Conservation (phyloP, 2,329 filamentous ascomycete genomes). For the Oidium heveae region DNA sequence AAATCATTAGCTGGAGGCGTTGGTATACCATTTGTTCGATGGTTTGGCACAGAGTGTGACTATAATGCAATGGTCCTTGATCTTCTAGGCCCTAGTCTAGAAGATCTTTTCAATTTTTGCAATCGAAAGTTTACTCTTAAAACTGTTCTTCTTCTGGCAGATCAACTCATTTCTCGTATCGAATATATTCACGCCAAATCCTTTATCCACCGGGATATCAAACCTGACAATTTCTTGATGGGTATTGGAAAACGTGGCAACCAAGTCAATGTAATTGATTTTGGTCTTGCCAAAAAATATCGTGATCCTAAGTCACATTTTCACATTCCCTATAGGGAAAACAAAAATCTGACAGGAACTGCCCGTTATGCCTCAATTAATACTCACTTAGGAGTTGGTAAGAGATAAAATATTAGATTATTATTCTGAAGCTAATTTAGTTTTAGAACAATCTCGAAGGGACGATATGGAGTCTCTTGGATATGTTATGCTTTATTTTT, state of each 20-base stretch:
- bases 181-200: slow-evolving; percentile 99
- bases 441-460: slow-evolving; percentile 77
- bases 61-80: slow-evolving; percentile 99
- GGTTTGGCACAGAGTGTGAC: slow-evolving; percentile 98
- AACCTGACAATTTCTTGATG: slow-evolving; percentile 99
- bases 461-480: slow-evolving; percentile 98
- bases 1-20: slow-evolving; percentile 82
- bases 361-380: slow-evolving; percentile 98
- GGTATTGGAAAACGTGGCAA: slow-evolving; percentile 97
- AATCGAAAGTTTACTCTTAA: slow-evolving; percentile 99
- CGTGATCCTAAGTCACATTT: slow-evolving; percentile 98
- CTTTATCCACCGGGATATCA: slow-evolving; percentile 98
- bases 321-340: slow-evolving; percentile 98
- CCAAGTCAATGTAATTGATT: slow-evolving; percentile 98
- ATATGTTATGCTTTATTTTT: slow-evolving; percentile 99
- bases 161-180: slow-evolving; percentile 96
- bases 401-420: slow-evolving; percentile 13
- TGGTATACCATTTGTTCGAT: slow-evolving; percentile 94
- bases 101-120: slow-evolving; percentile 99
- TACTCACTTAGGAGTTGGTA: slow-evolving; percentile 85
- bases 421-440: slow-evolving; percentile 10
- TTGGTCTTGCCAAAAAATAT: slow-evolving; percentile 98
- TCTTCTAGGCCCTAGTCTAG: slow-evolving; percentile 78
- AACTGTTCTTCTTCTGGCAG: slow-evolving; percentile 86
- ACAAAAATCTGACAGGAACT: slow-evolving; percentile 98